These are phyloP conservation scores for Trichoderma sp. DNA, from an alignment of 2,329 filamentous ascomycete genomes.

Conservation along the genomic window DNA sequence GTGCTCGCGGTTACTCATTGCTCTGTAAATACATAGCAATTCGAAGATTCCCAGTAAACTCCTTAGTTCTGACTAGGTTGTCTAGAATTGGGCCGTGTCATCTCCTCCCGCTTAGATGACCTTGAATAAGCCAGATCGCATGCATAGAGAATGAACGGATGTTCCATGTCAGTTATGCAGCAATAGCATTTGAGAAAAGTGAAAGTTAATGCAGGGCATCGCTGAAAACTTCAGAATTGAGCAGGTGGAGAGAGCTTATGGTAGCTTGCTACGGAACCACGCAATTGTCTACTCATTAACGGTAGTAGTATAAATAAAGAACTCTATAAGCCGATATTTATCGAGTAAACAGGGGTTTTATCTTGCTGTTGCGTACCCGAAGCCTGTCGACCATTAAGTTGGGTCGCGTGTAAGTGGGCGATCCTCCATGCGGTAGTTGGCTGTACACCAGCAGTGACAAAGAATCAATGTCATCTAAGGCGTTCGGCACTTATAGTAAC, in stretches of 20 bases:
- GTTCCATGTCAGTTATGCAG: not conserved
- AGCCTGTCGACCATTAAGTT: not conserved
- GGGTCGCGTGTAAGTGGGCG: not conserved
- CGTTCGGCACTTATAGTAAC: not conserved
- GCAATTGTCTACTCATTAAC: not conserved
- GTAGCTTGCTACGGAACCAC: too few relatives aligned
- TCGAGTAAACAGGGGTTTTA: not conserved
- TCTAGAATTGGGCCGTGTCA: not conserved
- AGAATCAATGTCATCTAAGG: not conserved
- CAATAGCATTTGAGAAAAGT: not conserved
- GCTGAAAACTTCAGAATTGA: not conserved
- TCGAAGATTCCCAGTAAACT: not conserved
- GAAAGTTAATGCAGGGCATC: not conserved
- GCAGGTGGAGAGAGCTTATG: too few relatives aligned
- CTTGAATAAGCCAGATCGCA: not conserved
- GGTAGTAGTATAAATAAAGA: not conserved
- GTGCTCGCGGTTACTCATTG: not conserved
- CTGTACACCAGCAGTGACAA: not conserved
- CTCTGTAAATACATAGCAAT: not conserved
- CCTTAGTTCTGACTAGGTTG: not conserved
- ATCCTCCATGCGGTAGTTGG: not conserved
- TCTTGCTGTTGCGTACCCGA: not conserved
- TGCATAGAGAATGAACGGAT: not conserved
- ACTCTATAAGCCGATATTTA: too few relatives aligned
- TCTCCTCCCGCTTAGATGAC: not conserved